Base-by-base conservation (phyloP, 805 yeast genomes). In the Sugiyamaella lignohabitans region DNA sequence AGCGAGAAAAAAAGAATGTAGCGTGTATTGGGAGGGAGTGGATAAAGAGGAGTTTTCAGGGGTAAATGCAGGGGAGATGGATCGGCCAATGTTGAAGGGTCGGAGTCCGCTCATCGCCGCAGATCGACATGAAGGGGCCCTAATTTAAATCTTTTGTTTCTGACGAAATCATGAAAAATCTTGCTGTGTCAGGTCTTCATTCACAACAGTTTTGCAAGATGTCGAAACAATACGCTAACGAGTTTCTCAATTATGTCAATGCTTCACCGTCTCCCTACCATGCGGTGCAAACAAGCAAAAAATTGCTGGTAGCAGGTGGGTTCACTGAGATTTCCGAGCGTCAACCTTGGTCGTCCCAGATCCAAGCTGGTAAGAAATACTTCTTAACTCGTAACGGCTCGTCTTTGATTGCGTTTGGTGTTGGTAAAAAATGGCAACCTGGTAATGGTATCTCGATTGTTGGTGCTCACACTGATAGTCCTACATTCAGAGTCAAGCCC, bases 391-490 rank as follows among this genome's bases (percentile, higher is more conserved):
- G 98, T 64, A 93, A 93, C 62, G 85, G 80, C 19, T 86, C 96
- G 2, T 86, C 96, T 0, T 71, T 91, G 21, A 80, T 91, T 54
- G 96, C 96, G 1, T 89, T 91, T 66, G 76, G 81, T 1, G 82
- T 87, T 17, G 96, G 96, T 32, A 74, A 74, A 1, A 60, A 78
- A 41, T 86, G 84, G 79, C 58, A 63, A 44, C 80, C 84, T 2
- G 96, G 95, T 8, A 80, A 82, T 52, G 91, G 95, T 6, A 72
- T 88, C 51, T 79, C 97, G 3, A 81, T 93, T 45, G 84, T 89
- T 30, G 98, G 98, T 16, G 96, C 96, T 1, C 98, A 91, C 65
- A 89, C 97, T 0, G 98, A 91, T 64, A 85, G 95, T 3, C 98
- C 98, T 8, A 80, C 87, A 27, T 71, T 91, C 54, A 76, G 95